Conservation (phyloP, 306 rosid genomes). For the Rosa chinensis region DNA sequence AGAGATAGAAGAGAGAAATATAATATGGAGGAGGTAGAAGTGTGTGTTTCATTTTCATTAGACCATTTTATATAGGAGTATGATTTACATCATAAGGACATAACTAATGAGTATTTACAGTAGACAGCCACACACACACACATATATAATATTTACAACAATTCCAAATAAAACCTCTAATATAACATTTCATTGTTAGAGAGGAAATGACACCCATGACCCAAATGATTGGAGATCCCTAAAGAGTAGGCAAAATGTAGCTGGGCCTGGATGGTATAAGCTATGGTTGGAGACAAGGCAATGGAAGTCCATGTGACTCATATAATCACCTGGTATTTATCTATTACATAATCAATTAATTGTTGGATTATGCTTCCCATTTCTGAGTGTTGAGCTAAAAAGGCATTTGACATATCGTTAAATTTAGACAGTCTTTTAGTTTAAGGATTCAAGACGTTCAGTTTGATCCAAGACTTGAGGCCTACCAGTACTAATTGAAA, state of each 20-base stretch:
- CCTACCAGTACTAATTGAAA: not conserved
- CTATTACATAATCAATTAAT: not conserved
- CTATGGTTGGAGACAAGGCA: slow-evolving; percentile 1
- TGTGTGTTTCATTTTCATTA: too few relatives aligned
- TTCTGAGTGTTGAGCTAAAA: not conserved
- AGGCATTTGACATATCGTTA: slow-evolving; percentile 6
- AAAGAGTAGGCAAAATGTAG: not conserved
- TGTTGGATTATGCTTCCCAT: slow-evolving; percentile 9
- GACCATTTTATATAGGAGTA: too few relatives aligned
- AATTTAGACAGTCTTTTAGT: slow-evolving; percentile 15
- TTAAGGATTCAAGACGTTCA: not conserved
- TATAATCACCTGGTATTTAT: not conserved
- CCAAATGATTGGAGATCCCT: not conserved
- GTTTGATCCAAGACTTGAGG: slow-evolving; percentile 2
- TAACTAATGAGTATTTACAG: too few relatives aligned
- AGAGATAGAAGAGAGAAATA: too few relatives aligned
- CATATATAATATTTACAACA: too few relatives aligned
- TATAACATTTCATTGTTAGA: not conserved
- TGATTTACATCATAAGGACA: too few relatives aligned
- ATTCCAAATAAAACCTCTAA: not conserved
- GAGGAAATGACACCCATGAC: not conserved
- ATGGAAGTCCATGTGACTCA: slow-evolving; percentile 4
- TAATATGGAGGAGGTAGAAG: too few relatives aligned
- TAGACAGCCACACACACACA: too few relatives aligned
- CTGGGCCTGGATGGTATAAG: not conserved